Conservation (phyloP, 2,329 filamentous ascomycete species). For the Chrysoporthe austroafricana region DNA sequence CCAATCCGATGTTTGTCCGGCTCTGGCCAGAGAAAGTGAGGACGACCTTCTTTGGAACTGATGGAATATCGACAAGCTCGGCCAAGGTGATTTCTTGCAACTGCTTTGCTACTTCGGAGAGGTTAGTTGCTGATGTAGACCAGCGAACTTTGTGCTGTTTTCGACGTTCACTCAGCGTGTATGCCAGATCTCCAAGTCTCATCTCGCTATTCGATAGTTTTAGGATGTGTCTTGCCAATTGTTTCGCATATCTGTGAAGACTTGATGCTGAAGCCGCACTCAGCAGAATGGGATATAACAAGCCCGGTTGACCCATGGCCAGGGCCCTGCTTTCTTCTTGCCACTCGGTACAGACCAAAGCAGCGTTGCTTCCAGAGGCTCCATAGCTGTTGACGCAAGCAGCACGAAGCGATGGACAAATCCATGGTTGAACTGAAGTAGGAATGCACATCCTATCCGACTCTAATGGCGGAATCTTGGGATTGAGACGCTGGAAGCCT, state of each 20-base stretch:
- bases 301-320: too few species aligned
- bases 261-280: too few species aligned
- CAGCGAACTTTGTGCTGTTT: not conserved
- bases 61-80: slow-evolving; percentile 37
- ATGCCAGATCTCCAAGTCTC: not conserved
- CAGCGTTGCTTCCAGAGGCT: slow-evolving; percentile 38
- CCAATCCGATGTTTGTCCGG: too few species aligned
- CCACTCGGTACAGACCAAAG: slow-evolving; percentile 1
- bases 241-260: too few species aligned
- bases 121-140: slow-evolving; percentile 36
- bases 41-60: slow-evolving; percentile 14
- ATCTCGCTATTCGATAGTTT: not conserved
- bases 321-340: too few species aligned
- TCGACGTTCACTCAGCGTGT: slow-evolving; percentile 1
- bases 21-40: too few species aligned
- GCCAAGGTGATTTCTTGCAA: too few species aligned
- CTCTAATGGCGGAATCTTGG: slow-evolving; percentile 27
- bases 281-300: too few species aligned
- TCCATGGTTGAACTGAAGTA: slow-evolving; percentile 31
- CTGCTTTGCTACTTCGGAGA: slow-evolving; percentile 38
- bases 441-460: slow-evolving; percentile 32
- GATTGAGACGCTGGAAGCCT: slow-evolving; percentile 35
- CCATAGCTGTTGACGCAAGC: slow-evolving; percentile 44
- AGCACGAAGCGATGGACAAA: slow-evolving; percentile 9
- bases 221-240: too few species aligned